A percentile compares a stretch with the other conserved stretches of the same genome.
phyloP scores from a whole-genome alignment of 2,329 filamentous ascomycete species.

The Aspergillus fijiensis region DNA sequence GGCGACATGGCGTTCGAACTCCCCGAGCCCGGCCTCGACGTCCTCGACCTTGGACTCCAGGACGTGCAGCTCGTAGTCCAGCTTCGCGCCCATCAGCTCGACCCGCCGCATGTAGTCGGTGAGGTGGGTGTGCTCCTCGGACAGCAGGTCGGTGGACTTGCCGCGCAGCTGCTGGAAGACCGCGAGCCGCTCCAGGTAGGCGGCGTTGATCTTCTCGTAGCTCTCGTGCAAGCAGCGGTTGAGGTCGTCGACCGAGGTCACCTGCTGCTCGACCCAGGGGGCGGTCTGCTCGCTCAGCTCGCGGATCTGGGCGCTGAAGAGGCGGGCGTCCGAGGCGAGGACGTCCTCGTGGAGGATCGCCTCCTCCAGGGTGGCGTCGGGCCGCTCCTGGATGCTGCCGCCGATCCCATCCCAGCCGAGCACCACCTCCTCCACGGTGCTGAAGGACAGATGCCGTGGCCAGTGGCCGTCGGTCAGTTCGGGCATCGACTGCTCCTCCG shows the following conservation, averaged over 20 bases:
- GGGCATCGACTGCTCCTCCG: constrained; percentile 18
- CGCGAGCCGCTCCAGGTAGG: constrained; percentile 70
- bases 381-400: constrained; percentile 33
- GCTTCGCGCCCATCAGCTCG: constrained; percentile 75
- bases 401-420: constrained; percentile 36
- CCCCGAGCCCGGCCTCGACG: constrained; percentile 75
- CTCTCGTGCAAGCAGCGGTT: constrained; percentile 64
- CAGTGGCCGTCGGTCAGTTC: constrained; percentile 32
- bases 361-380: constrained; percentile 43
- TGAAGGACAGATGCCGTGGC: constrained; percentile 48
- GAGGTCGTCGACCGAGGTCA: constrained; percentile 54
- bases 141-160: constrained; percentile 66
- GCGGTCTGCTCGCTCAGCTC: constrained; percentile 38
- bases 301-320: constrained; percentile 38
- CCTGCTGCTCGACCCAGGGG: constrained; percentile 46
- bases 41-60: constrained; percentile 80
- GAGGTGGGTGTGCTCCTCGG: constrained; percentile 66
- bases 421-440: constrained; percentile 47
- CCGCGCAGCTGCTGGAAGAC: constrained; percentile 67
- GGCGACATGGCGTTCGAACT: constrained; percentile 76
- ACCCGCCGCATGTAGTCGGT: constrained; percentile 74
- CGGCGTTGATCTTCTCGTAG: constrained; percentile 62
- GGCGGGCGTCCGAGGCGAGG: constrained; percentile 36
- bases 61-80: constrained; percentile 87
- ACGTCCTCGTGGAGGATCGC: constrained; percentile 41